A percentile compares a stretch with the other conserved stretches of the same genome.
phyloP scores from a whole-genome alignment of 345 rosid species.

The Brassica incana region DNA sequence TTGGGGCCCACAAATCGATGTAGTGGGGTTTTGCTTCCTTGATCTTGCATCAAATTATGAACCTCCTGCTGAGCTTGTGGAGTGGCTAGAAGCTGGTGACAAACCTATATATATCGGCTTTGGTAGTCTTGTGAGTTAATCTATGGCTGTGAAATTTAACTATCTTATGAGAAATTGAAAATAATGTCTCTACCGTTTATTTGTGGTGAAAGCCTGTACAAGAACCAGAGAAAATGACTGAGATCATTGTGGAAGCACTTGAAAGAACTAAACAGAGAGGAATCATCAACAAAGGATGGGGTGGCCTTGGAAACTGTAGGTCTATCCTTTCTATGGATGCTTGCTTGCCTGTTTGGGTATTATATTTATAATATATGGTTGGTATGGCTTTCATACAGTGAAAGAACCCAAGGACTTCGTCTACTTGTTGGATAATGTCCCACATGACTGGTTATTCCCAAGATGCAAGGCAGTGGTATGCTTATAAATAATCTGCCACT shows the following conservation, averaged over 20 bases:
- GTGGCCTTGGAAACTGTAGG: constrained; percentile 91
- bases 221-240: constrained; percentile 91
- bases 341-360: constrained; percentile 10
- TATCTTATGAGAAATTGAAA: not conserved
- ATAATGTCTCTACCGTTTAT: constrained; percentile 22
- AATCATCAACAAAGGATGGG: constrained; percentile 99
- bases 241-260: constrained; percentile 72
- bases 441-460: constrained; percentile 97
- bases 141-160: not conserved
- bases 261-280: constrained; percentile 85
- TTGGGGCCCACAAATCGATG: constrained; percentile 96
- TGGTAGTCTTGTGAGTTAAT: constrained; percentile 89
- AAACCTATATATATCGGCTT: constrained; percentile 95
- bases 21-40: constrained; percentile 97
- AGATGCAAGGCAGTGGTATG: constrained; percentile 99
- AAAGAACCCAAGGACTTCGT: constrained; percentile 80
- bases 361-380: not conserved
- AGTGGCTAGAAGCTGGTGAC: constrained; percentile 91
- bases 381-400: constrained; percentile 54
- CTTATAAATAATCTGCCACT: constrained; percentile 13
- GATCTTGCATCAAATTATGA: constrained; percentile 96
- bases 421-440: constrained; percentile 85
- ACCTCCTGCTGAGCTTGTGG: constrained; percentile 80
- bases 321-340: not conserved
- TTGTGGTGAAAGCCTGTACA: constrained; percentile 65